A percentile compares a stretch with the other conserved stretches of the same genome.
Evolutionary conservation across 1,139 yeast species (phyloP).

Genomic region (Kodamaea sp.): DNA sequence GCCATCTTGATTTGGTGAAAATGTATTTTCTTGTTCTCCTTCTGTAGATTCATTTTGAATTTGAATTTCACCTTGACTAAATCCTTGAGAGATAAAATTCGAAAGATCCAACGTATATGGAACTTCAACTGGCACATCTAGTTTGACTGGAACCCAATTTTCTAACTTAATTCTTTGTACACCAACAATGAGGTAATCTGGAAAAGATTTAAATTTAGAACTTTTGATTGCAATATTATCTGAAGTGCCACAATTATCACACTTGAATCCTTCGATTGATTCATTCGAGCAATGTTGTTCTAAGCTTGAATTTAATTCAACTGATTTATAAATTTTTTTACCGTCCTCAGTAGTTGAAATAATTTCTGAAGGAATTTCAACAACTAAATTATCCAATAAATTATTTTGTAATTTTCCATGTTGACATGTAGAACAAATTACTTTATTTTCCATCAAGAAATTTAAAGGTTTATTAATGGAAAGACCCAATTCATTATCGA

Average conservation of each 20-base stretch:
- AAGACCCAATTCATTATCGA: conserved; percentile 54
- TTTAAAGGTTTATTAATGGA: conserved; percentile 51
- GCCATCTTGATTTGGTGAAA: conserved; percentile 54
- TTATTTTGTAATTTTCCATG: conserved; percentile 58
- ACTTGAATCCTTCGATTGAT: conserved; percentile 58
- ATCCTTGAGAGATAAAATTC: conserved; percentile 27
- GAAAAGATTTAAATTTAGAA: conserved; percentile 58
- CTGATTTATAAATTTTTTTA: conserved; percentile 44
- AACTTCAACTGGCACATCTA: conserved; percentile 65
- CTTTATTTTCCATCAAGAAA: conserved; percentile 61
- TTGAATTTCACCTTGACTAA: conserved; percentile 38
- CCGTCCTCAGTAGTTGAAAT: conserved; percentile 34
- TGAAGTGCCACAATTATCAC: conserved; percentile 52
- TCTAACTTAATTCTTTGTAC: conserved; percentile 78
- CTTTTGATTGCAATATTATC: conserved; percentile 45
- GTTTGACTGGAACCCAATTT: conserved; percentile 88
- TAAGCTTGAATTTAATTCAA: conserved; percentile 52
- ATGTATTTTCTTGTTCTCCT: conserved; percentile 15
- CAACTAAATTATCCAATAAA: conserved; percentile 62
- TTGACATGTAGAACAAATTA: conserved; percentile 60
- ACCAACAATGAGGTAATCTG: conserved; percentile 65
- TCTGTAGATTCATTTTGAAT: conserved; percentile 18
- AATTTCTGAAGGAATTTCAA: conserved; percentile 46
- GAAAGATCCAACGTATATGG: conserved; percentile 45
- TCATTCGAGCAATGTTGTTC: conserved; percentile 48